These are phyloP conservation scores for Cladophialophora carrionii DNA, from an alignment of 2,329 filamentous ascomycete species.

Conservation along the genomic window DNA sequence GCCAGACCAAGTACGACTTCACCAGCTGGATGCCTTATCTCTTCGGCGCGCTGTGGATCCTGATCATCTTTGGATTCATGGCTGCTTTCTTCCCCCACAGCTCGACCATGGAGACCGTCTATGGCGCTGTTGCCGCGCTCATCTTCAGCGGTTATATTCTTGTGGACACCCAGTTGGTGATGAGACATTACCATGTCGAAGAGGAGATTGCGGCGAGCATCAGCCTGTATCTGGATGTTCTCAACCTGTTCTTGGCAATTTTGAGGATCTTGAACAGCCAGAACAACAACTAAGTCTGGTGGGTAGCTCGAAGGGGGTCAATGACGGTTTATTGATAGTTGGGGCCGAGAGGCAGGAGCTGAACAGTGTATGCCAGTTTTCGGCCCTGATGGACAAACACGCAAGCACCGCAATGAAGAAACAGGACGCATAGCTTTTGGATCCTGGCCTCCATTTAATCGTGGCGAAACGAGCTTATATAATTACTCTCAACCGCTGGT, in stretches of 20 bases:
- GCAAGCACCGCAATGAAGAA: background rate
- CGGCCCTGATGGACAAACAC: background rate
- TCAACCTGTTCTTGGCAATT: constrained; percentile 96
- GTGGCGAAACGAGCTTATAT: background rate
- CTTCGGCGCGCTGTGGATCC: constrained; percentile 84
- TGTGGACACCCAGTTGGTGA: constrained; percentile 92
- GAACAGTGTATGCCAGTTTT: background rate
- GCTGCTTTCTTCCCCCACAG: constrained; percentile 82
- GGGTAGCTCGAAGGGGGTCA: background rate
- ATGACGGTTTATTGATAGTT: background rate
- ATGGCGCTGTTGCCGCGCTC: constrained; percentile 77
- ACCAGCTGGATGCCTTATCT: constrained; percentile 96
- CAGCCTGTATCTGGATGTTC: constrained; percentile 91
- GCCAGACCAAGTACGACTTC: constrained; percentile 98
- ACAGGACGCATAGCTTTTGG: background rate
- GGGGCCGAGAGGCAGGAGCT: background rate
- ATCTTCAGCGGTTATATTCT: constrained; percentile 95
- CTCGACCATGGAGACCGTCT: constrained; percentile 80
- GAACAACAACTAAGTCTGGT: constrained; percentile 73
- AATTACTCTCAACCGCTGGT: background rate
- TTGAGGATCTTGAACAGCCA: constrained; percentile 89
- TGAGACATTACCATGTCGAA: constrained; percentile 95
- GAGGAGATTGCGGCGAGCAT: constrained; percentile 97
- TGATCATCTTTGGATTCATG: constrained; percentile 93
- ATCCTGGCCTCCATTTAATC: background rate